Conservation (phyloP, 1,139 yeast genomes). For the Candida neerlandica region DNA sequence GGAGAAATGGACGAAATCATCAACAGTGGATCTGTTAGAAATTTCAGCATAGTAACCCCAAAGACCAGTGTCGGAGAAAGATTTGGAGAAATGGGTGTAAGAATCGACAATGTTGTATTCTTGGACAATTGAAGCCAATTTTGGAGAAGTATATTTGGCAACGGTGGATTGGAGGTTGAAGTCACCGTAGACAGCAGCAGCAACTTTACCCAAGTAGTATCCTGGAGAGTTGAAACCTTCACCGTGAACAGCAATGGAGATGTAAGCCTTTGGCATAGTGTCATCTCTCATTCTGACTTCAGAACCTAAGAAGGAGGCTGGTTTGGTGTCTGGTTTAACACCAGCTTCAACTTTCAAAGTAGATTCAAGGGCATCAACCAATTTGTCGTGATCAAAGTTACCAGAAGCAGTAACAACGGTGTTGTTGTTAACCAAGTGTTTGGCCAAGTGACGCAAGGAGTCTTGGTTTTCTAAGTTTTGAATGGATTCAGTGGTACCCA, state of each 20-base stretch:
- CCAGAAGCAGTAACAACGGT: slow-evolving; percentile 74
- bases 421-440: slow-evolving; percentile 63
- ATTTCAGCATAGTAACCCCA: slow-evolving; percentile 79
- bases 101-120: slow-evolving; percentile 74
- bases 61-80: slow-evolving; percentile 76
- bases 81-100: slow-evolving; percentile 68
- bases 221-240: slow-evolving; percentile 65
- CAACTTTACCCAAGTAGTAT: slow-evolving; percentile 71
- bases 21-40: slow-evolving; percentile 59
- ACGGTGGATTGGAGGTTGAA: slow-evolving; percentile 56
- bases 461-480: slow-evolving; percentile 60
- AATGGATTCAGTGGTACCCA: slow-evolving; percentile 70
- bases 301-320: slow-evolving; percentile 75
- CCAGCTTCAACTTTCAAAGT: slow-evolving; percentile 53
- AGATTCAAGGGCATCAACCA: slow-evolving; percentile 64
- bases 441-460: slow-evolving; percentile 54
- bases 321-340: slow-evolving; percentile 52
- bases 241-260: slow-evolving; percentile 73
- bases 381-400: slow-evolving; percentile 66
- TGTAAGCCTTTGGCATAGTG: slow-evolving; percentile 77
- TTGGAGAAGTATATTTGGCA: slow-evolving; percentile 76
- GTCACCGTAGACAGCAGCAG: slow-evolving; percentile 68
- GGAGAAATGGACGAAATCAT: slow-evolving; percentile 77
- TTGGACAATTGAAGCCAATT: slow-evolving; percentile 73
- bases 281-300: slow-evolving; percentile 88